These are phyloP conservation scores for Colletotrichum tropicicola DNA, from an alignment of 2,329 filamentous ascomycete species.

Conservation along the genomic window DNA sequence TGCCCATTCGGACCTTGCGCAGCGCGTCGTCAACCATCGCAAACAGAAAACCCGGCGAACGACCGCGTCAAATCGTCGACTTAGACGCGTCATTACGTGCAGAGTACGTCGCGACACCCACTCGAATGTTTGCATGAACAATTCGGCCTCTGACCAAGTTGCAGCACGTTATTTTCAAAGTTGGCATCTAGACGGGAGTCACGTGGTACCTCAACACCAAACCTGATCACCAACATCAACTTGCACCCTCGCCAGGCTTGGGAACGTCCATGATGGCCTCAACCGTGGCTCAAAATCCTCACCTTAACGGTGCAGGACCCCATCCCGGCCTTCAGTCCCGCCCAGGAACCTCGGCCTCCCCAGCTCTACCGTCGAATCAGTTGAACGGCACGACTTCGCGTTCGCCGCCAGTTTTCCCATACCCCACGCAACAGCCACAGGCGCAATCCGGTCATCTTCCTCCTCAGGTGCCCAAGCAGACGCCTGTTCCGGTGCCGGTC, in stretches of 20 bases:
- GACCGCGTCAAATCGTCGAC: not conserved
- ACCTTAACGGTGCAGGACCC: not conserved
- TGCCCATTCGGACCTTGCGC: too few relatives aligned
- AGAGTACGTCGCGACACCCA: not conserved
- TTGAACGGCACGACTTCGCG: not conserved
- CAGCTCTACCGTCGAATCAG: not conserved
- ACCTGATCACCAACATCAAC: not conserved
- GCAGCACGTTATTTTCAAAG: not conserved
- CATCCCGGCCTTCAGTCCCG: not conserved
- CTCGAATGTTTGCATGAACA: not conserved
- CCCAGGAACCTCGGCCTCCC: not conserved
- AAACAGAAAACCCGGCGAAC: not conserved
- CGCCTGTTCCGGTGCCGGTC: too few relatives aligned
- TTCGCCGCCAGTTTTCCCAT: not conserved
- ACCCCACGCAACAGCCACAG: not conserved
- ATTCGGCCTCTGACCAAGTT: not conserved
- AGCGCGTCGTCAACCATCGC: too few relatives aligned
- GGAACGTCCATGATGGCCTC: not conserved
- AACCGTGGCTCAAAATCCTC: not conserved
- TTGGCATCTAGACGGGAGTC: not conserved
- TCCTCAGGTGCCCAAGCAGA: too few relatives aligned
- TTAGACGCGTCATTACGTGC: constrained; percentile 5
- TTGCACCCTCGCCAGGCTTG: not conserved
- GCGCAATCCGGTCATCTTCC: too few relatives aligned
- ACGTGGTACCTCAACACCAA: not conserved